These are phyloP conservation scores for Blastocystis sp. DNA, from an alignment of 352 stramenopile genomes.

Conservation along the genomic window DNA sequence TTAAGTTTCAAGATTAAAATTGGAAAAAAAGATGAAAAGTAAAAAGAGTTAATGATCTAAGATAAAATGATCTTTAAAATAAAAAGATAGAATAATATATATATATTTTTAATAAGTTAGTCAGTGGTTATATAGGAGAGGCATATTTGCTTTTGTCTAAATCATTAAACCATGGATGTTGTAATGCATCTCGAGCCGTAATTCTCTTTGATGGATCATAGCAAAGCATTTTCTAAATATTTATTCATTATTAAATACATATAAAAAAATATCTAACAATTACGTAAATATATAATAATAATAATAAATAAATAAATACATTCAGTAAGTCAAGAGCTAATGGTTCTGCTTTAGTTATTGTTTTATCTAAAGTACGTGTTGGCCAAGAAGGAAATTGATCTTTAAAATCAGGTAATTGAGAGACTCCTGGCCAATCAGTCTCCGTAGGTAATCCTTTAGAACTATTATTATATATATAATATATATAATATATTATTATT, in stretches of 20 bases:
- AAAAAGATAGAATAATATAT: too few species aligned
- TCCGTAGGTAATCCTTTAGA: constrained; percentile 86
- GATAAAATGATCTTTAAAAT: too few species aligned
- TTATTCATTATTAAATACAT: background rate
- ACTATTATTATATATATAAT: constrained; percentile 33
- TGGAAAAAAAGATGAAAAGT: too few species aligned
- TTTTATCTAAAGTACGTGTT: constrained; percentile 44
- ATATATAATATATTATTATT: too few species aligned
- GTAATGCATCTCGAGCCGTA: constrained; percentile 20
- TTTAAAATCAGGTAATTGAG: constrained; percentile 86
- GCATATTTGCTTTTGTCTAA: constrained; percentile 26
- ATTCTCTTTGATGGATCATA: constrained; percentile 25
- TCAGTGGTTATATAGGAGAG: too few species aligned
- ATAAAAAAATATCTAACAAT: too few species aligned
- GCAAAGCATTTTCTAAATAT: constrained; percentile 26
- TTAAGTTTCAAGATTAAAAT: too few species aligned
- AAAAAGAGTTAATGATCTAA: too few species aligned
- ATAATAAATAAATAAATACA: constrained; percentile 3
- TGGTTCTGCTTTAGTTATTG: constrained; percentile 23
- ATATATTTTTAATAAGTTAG: too few species aligned
- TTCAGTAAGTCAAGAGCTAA: constrained; percentile 29
- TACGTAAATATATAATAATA: too few species aligned
- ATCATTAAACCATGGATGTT: constrained; percentile 32
- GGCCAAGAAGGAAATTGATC: constrained; percentile 84
- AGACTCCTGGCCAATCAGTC: constrained; percentile 79